phyloP scores from a whole-genome alignment of 176 grass and related monocot species.

The Alopecurus myosuroides region DNA sequence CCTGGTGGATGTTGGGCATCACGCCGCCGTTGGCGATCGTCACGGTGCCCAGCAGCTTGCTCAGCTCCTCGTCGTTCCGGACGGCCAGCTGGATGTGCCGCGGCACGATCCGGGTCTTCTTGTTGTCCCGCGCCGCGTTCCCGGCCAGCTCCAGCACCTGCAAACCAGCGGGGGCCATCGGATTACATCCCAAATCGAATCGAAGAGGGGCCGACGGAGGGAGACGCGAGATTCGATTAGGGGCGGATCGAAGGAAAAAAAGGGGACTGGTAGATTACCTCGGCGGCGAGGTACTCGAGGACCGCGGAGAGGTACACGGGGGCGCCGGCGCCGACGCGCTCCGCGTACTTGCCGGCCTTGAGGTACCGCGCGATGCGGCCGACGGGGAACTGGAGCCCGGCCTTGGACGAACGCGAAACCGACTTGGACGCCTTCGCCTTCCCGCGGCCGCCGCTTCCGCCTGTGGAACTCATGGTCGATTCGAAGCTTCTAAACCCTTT shows the following conservation, averaged over 20 bases:
- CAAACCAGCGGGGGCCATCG: neutral
- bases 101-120: slow-evolving; percentile 53
- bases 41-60: slow-evolving; percentile 38
- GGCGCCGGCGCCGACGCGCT: slow-evolving; percentile 86
- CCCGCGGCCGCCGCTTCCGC: slow-evolving; percentile 37
- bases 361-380: slow-evolving; percentile 78
- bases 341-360: slow-evolving; percentile 91
- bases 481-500: slow-evolving; percentile 22
- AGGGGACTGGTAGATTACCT: slow-evolving; percentile 33
- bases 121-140: slow-evolving; percentile 50
- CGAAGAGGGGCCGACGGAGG: too few species aligned
- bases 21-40: slow-evolving; percentile 50
- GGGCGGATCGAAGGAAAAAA: neutral
- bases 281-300: slow-evolving; percentile 89
- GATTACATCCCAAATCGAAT: neutral
- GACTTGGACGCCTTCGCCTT: slow-evolving; percentile 42
- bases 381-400: slow-evolving; percentile 90
- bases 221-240: too few species aligned
- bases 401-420: slow-evolving; percentile 60
- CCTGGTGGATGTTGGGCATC: slow-evolving; percentile 37
- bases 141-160: slow-evolving; percentile 49
- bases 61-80: slow-evolving; percentile 49
- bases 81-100: slow-evolving; percentile 56
- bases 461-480: slow-evolving; percentile 39
- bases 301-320: slow-evolving; percentile 92